Base-by-base conservation (phyloP, 2,329 filamentous ascomycete genomes). In the Colletotrichum orchidophilum region DNA sequence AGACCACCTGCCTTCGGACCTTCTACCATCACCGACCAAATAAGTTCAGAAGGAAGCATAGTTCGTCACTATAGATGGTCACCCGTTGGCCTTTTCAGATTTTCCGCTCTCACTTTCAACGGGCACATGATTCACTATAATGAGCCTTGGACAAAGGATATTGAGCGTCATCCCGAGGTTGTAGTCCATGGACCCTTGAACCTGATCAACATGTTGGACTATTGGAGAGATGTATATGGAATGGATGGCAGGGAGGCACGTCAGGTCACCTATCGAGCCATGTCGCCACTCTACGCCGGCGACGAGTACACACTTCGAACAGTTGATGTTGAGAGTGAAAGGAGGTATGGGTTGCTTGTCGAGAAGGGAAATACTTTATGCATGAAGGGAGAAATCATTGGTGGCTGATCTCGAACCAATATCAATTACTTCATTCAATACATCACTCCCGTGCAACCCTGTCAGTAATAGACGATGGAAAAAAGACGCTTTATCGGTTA, bases 111-210 rank as follows among this genome's bases (percentile, higher is more conserved):
- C 50, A 97, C 94, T 0, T 95, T 95, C 83, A 97, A 97, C 78
- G 93, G 90, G 0, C 95, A 97, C 80, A 91, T 90, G 74, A 97
- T 97, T 65, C 95, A 97, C 80, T 92, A 96, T 75, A 93, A 95
- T 77, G 86, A 88, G 27, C 77, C 84, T 13, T 96, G 93, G 84
- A 89, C 90, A 15, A 84, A 84, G 5, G 82, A 85, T 5, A 84
- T 92, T 8, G 92, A 96, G 79, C 90, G 91, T 0, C 93, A 96
- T 76, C 87, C 88, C 0, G 87, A 90, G 18, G 80, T 92, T 5
- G 88, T 97, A 12, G 93, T 97, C 33, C 95, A 97, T 75, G 94
- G 94, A 0, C 94, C 94, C 1, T 82, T 97, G 72, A 93, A 92
- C 39, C 84, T 96, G 27, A 92, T 93, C 12, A 87, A 92, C 49